A percentile compares a stretch with the other conserved stretches of the same genome.
Evolutionary conservation across 2,329 filamentous ascomycete species (phyloP).

Genomic region (Nigrospora sphaerica): DNA sequence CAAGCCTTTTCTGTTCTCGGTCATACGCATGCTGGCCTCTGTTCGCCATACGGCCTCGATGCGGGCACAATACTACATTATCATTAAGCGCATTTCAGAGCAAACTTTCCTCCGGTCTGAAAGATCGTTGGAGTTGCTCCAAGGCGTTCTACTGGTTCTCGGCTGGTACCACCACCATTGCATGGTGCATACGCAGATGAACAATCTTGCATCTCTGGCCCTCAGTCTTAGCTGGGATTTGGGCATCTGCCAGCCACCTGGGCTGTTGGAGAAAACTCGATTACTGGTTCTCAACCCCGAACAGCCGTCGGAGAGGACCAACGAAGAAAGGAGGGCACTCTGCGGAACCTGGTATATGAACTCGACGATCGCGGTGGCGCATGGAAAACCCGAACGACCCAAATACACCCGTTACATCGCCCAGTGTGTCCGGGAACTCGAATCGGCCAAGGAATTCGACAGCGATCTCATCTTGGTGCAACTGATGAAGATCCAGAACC

Average conservation of each 20-base stretch:
- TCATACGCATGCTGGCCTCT: constrained; percentile 42
- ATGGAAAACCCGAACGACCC: constrained; percentile 38
- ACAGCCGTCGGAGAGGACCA: constrained; percentile 30
- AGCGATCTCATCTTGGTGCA: constrained; percentile 39
- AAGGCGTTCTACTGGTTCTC: constrained; percentile 40
- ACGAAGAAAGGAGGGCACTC: constrained; percentile 45
- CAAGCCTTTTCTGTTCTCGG: constrained; percentile 40
- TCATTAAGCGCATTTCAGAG: constrained; percentile 39
- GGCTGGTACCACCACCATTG: constrained; percentile 50
- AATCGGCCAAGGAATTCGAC: constrained; percentile 34
- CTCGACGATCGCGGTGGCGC: constrained; percentile 32
- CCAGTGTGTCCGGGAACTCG: constrained; percentile 39
- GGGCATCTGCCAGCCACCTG: constrained; percentile 34
- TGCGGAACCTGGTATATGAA: constrained; percentile 48
- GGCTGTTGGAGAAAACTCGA: constrained; percentile 31
- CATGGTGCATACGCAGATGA: constrained; percentile 43
- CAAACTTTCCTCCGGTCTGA: constrained; percentile 41
- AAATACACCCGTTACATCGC: constrained; percentile 46
- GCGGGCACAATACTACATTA: constrained; percentile 40
- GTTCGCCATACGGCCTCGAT: constrained; percentile 38
- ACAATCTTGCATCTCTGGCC: constrained; percentile 42
- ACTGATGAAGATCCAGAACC: constrained; percentile 39
- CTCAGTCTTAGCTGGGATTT: constrained; percentile 39
- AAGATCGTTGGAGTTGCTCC: constrained; percentile 40
- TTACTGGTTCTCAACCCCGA: constrained; percentile 34